Percentiles rank a stretch among this genome's conserved stretches.
These are phyloP conservation scores for Globisporangium ultimum DNA, from an alignment of 352 stramenopile genomes.

Conservation along the genomic window DNA sequence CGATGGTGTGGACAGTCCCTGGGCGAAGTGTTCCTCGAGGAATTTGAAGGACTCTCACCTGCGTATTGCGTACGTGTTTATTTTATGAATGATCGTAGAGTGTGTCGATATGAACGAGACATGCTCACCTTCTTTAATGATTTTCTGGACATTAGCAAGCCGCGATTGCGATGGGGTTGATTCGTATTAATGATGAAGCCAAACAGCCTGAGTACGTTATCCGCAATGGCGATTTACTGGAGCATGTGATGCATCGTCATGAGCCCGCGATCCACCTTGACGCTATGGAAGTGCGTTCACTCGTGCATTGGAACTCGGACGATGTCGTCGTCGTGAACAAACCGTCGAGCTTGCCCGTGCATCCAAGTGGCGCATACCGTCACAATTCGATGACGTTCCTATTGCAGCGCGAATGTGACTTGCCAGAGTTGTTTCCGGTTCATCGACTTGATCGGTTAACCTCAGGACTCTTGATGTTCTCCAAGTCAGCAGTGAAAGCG, in stretches of 20 bases:
- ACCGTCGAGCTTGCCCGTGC: slow-evolving; percentile 87
- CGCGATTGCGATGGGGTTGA: slow-evolving; percentile 81
- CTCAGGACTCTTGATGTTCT: slow-evolving; percentile 63
- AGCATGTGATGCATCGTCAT: slow-evolving; percentile 91
- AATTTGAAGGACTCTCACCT: slow-evolving; percentile 47
- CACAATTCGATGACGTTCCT: slow-evolving; percentile 86
- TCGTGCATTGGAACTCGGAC: slow-evolving; percentile 43
- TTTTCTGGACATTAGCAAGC: slow-evolving; percentile 45
- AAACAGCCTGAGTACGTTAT: slow-evolving; percentile 59
- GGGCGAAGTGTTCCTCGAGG: slow-evolving; percentile 75
- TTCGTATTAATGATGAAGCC: slow-evolving; percentile 80
- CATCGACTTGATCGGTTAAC: slow-evolving; percentile 95
- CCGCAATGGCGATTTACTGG: slow-evolving; percentile 83
- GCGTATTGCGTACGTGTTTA: slow-evolving; percentile 35
- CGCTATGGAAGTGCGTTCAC: slow-evolving; percentile 1
- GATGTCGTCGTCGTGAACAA: slow-evolving; percentile 73
- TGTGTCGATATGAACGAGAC: no score
- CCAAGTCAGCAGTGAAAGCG: slow-evolving; percentile 42
- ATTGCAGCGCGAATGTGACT: slow-evolving; percentile 25
- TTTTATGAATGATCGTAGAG: not conserved
- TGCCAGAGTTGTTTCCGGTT: slow-evolving; percentile 65
- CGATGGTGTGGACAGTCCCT: slow-evolving; percentile 86
- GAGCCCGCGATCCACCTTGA: slow-evolving; percentile 82
- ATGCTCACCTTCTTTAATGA: no score
- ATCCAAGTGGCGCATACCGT: slow-evolving; percentile 89